Base-by-base conservation (phyloP, 495 filamentous ascomycete species). In the Hyaloscypha hepaticicola region DNA sequence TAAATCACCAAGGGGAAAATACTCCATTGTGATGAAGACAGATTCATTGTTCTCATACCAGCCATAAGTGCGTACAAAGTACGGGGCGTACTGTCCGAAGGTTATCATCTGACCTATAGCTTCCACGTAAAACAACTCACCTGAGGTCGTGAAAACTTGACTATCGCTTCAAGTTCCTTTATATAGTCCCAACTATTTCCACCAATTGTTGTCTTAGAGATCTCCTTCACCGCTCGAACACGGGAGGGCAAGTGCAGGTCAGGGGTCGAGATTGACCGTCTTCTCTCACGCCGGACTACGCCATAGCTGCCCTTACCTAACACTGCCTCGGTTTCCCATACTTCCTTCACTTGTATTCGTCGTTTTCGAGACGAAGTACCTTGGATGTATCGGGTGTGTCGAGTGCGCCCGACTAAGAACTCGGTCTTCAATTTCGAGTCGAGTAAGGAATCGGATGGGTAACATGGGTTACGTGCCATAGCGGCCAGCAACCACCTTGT, bases 11-110 rank as follows among this genome's bases (percentile, higher is more conserved):
- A 53, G 34, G 7, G 67, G 50, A 52, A 61, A 14, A 33, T 75
- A 78, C 66, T 78, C 77, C 76, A 78, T 78, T 3, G 73, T 69
- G 21, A 79, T 74, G 63, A 72, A 78, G 19, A 79, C 38, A 9
- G 55, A 58, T 2, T 69, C 56, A 14, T 9, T 12, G 29, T 52
- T 66, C 58, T 79, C 72, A 61, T 72, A 78, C 76, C 75, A 77
- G 2, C 73, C 75, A 27, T 72, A 72, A 5, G 69, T 75, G 38
- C 69, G 61, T 12, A 77, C 72, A 59, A 77, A 78, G 49, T 66
- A 72, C 21, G 28, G 48, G 8, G 51, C 45, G 49, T 64, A 64
- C 61, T 64, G 16, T 31, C 19, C 11, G 16, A 5, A 3, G n/a
- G 33, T 64, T 56, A 58, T 51, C 58, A 26, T 22, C 45, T 48